These are phyloP conservation scores for Rossbeevera mucosa DNA, from an alignment of 768 basidiomycete species.

Conservation along the genomic window DNA sequence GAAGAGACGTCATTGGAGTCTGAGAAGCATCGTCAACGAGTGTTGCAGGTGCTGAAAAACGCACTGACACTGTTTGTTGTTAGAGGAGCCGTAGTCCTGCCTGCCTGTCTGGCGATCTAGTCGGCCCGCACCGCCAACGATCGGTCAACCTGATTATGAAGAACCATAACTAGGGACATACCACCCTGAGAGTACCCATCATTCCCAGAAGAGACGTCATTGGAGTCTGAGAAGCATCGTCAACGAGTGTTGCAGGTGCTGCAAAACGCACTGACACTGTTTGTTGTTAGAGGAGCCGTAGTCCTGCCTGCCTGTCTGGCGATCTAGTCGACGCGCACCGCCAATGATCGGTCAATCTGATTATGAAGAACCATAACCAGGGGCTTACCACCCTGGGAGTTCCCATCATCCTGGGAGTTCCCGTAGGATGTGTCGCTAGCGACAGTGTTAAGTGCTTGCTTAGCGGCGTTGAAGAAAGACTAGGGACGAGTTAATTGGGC, in stretches of 20 bases:
- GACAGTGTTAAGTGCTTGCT: conserved; percentile 54
- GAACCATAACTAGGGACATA: neutral
- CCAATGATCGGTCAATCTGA: neutral
- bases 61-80: conserved; percentile 33
- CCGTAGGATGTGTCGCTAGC: conserved; percentile 22
- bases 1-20: conserved; percentile 30
- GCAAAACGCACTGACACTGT: conserved; percentile 1
- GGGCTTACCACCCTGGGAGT: conserved; percentile 3
- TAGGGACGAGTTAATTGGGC: conserved; percentile 21
- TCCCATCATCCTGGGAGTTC: neutral
- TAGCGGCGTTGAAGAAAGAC: conserved; percentile 73
- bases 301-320: neutral
- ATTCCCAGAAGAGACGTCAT: neutral
- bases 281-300: neutral
- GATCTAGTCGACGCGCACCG: conserved; percentile 14
- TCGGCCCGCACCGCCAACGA: conserved; percentile 4
- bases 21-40: conserved; percentile 16
- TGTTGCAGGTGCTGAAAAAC: neutral
- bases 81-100: conserved; percentile 54
- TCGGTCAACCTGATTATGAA: neutral
- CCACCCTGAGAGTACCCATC: neutral
- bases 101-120: conserved; percentile 59
- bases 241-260: neutral
- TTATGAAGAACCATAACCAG: neutral
- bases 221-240: neutral